Conservation (phyloP, 2,329 filamentous ascomycete species). For the Fulvia fulva region DNA sequence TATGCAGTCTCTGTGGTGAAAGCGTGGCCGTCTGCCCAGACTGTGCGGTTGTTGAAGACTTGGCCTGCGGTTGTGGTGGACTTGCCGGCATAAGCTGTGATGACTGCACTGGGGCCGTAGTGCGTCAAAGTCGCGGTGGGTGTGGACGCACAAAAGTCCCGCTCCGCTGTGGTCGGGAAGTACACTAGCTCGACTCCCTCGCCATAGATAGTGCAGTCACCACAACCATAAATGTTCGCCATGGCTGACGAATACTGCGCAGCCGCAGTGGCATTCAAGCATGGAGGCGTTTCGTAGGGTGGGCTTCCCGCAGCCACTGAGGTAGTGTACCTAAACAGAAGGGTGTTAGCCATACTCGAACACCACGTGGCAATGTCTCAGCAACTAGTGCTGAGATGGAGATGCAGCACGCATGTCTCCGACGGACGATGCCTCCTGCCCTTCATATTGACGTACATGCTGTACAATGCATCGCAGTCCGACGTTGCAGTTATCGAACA, state of each 20-base stretch:
- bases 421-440: no score
- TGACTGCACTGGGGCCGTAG: constrained; percentile 23
- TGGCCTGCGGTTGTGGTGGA: constrained; percentile 1
- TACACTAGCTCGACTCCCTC: constrained; percentile 29
- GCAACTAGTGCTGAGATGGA: no score
- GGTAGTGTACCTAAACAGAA: no score
- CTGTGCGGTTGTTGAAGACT: constrained; percentile 6
- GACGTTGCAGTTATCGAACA: constrained; percentile 23
- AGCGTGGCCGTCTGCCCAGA: constrained; percentile 23
- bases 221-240: constrained; percentile 26
- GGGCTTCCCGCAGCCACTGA: constrained; percentile 8
- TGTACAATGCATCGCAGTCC: constrained; percentile 30
- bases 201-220: constrained; percentile 32
- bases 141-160: constrained; percentile 30
- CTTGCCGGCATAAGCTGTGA: constrained; percentile 25
- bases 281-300: constrained; percentile 23
- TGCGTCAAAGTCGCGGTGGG: constrained; percentile 24
- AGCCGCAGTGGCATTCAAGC: constrained; percentile 21
- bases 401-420: no score
- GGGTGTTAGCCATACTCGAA: no score
- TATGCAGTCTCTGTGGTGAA: constrained; percentile 31
- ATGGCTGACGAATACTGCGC: constrained; percentile 7
- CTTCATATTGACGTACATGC: no score
- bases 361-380: no score
- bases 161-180: constrained; percentile 24